phyloP scores from a whole-genome alignment of 768 basidiomycete genomes.

The Omphalotus guepiniiformis region DNA sequence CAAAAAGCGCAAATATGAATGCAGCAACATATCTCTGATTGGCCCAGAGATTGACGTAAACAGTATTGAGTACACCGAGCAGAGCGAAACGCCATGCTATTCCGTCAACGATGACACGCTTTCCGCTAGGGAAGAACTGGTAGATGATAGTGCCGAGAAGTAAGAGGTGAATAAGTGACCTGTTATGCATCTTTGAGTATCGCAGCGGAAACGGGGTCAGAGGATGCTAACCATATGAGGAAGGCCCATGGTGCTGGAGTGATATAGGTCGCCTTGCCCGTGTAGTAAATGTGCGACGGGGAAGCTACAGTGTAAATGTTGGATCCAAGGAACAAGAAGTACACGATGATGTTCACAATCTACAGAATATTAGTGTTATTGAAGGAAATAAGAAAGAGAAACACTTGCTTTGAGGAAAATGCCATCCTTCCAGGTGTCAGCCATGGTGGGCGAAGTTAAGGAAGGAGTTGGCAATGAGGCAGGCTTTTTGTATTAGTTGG shows the following conservation, averaged over 20 bases:
- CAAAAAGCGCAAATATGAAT: slow-evolving; percentile 84
- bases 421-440: slow-evolving; percentile 71
- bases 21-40: slow-evolving; percentile 71
- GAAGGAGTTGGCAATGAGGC: slow-evolving; percentile 2
- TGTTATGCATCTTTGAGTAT: slow-evolving; percentile 19
- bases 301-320: slow-evolving; percentile 85
- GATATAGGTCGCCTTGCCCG: slow-evolving; percentile 83
- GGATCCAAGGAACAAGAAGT: slow-evolving; percentile 82
- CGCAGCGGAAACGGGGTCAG: neutral
- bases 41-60: slow-evolving; percentile 90
- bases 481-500: slow-evolving; percentile 2
- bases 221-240: slow-evolving; percentile 67
- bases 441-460: slow-evolving; percentile 28
- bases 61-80: slow-evolving; percentile 79
- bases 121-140: slow-evolving; percentile 79
- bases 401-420: slow-evolving; percentile 72
- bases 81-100: slow-evolving; percentile 91
- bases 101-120: slow-evolving; percentile 77
- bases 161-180: slow-evolving; percentile 86
- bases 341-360: slow-evolving; percentile 80
- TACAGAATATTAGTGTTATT: slow-evolving; percentile 17
- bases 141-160: slow-evolving; percentile 89
- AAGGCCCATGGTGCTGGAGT: slow-evolving; percentile 95
- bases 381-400: neutral
- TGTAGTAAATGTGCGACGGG: slow-evolving; percentile 66